Base-by-base conservation (phyloP, 495 filamentous ascomycete genomes). In the Beverwykella pulmonaria region DNA sequence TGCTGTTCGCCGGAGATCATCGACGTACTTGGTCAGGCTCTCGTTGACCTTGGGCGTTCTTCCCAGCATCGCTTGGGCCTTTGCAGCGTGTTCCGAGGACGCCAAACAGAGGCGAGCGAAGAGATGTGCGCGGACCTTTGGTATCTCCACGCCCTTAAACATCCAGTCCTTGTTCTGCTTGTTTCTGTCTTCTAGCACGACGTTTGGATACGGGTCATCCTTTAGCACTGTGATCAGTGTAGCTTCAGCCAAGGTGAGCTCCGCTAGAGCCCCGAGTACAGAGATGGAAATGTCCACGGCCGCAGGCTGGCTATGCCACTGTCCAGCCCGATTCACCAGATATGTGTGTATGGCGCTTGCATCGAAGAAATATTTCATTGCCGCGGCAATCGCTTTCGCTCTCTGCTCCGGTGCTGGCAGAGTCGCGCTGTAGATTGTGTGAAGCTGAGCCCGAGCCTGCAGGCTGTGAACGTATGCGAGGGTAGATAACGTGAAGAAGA, bases 41-140 rank as follows among this genome's bases (percentile, higher is more conserved):
- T 87, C 86, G 63, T 87, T 84, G 1, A 90, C 74, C 65, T 82
- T 86, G 3, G 74, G 73, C 4, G 73, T 69, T n/a, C 77, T 73
- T 0, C 79, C 78, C 17, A 86, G 79, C 20, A 88, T 71, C 6
- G 83, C 84, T 20, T 79, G 74, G 0, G 88, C 89, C 68, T 84
- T 82, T 10, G 82, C 77, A 0, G 87, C 87, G 67, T 91, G 88
- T 47, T 90, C 88, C 0, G 82, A 80, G 0, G 88, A 85, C 0
- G 87, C 90, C n/a, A 98, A 81, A 75, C 93, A 98, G 15, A 98
- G 78, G 7, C 93, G 80, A 1, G 91, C 91, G 68, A 94, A 96
- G 4, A 98, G 79, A 71, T 93, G 85, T 0, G 92, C 93, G 22
- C 92, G 85, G 20, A 97, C 92, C 71, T 92, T 92, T 25, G 91